phyloP scores from a whole-genome alignment of 106 monocot species.

The Gastrodia elata region DNA sequence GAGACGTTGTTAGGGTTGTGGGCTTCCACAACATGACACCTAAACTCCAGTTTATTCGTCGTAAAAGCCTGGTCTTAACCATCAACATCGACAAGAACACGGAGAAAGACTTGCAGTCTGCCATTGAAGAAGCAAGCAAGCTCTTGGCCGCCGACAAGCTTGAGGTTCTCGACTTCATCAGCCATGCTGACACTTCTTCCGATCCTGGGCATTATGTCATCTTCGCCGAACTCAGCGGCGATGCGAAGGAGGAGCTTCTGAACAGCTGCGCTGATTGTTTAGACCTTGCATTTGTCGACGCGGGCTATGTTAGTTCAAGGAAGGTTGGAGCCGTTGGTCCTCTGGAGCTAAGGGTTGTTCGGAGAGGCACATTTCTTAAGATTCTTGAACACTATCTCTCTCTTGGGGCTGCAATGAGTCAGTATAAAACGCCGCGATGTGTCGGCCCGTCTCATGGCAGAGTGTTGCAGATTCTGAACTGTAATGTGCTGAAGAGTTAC shows the following conservation, averaged over 20 bases:
- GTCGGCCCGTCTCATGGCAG: slow-evolving; percentile 23
- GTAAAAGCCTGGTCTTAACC: slow-evolving; percentile 49
- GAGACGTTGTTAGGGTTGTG: slow-evolving; percentile 56
- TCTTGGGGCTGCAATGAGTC: slow-evolving; percentile 58
- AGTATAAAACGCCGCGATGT: slow-evolving; percentile 79
- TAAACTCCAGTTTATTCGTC: slow-evolving; percentile 55
- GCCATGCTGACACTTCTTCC: slow-evolving; percentile 42
- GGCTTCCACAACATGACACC: slow-evolving; percentile 84
- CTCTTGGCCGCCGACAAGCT: slow-evolving; percentile 60
- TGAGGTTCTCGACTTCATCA: slow-evolving; percentile 76
- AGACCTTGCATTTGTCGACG: slow-evolving; percentile 62
- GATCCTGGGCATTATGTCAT: slow-evolving; percentile 86
- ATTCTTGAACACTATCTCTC: slow-evolving; percentile 53
- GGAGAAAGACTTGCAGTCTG: slow-evolving; percentile 73
- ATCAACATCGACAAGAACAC: slow-evolving; percentile 98
- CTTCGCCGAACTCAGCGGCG: slow-evolving; percentile 69
- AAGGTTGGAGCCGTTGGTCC: slow-evolving; percentile 44
- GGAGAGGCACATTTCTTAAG: slow-evolving; percentile 63
- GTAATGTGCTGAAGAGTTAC: slow-evolving; percentile 29
- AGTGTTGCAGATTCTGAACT: slow-evolving; percentile 61
- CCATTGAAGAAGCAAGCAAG: slow-evolving; percentile 48
- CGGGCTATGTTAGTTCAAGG: slow-evolving; percentile 62
- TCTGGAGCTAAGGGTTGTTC: slow-evolving; percentile 60
- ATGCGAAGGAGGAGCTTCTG: slow-evolving; percentile 43
- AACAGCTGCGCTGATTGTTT: slow-evolving; percentile 46